phyloP scores from a whole-genome alignment of 371 early-diverging fungal species.

The Mucor lusitanicus region DNA sequence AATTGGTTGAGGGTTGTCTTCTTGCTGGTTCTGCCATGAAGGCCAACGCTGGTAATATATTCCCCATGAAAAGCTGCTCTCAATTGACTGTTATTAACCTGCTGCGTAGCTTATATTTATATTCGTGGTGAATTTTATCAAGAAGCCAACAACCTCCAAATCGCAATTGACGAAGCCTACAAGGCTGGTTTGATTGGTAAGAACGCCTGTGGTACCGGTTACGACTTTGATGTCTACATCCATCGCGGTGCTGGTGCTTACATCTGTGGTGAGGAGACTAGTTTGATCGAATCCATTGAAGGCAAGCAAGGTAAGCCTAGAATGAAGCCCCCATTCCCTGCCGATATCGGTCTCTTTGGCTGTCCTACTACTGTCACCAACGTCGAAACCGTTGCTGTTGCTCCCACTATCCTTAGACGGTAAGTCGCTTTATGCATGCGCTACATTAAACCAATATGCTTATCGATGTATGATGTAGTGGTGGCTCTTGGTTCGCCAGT shows the following conservation, averaged over 20 bases:
- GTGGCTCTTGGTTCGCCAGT: slow-evolving; percentile 93
- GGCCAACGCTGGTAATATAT: slow-evolving; percentile 81
- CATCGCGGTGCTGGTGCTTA: slow-evolving; percentile 98
- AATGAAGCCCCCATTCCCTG: slow-evolving; percentile 98
- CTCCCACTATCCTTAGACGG: slow-evolving; percentile 93
- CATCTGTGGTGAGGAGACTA: slow-evolving; percentile 98
- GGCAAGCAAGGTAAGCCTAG: slow-evolving; percentile 98
- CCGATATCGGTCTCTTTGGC: slow-evolving; percentile 97
- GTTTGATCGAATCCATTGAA: slow-evolving; percentile 96
- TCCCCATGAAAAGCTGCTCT: neutral
- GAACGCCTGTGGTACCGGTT: slow-evolving; percentile 96
- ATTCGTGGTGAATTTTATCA: slow-evolving; percentile 98
- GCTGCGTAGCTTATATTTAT: slow-evolving; percentile 85
- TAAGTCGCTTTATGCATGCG: slow-evolving; percentile 5
- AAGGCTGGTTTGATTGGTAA: slow-evolving; percentile 93
- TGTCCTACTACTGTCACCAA: slow-evolving; percentile 98
- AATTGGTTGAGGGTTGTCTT: slow-evolving; percentile 96
- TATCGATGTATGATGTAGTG: slow-evolving; percentile 39
- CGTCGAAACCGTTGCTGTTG: slow-evolving; percentile 97
- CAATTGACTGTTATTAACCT: neutral
- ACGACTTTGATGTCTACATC: slow-evolving; percentile 95
- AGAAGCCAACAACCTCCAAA: slow-evolving; percentile 93
- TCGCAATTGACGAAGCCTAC: slow-evolving; percentile 96
- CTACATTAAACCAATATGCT: neutral
- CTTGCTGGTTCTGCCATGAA: slow-evolving; percentile 97